These are phyloP conservation scores for Tuber borchii DNA, from an alignment of 495 filamentous ascomycete species.

Conservation along the genomic window DNA sequence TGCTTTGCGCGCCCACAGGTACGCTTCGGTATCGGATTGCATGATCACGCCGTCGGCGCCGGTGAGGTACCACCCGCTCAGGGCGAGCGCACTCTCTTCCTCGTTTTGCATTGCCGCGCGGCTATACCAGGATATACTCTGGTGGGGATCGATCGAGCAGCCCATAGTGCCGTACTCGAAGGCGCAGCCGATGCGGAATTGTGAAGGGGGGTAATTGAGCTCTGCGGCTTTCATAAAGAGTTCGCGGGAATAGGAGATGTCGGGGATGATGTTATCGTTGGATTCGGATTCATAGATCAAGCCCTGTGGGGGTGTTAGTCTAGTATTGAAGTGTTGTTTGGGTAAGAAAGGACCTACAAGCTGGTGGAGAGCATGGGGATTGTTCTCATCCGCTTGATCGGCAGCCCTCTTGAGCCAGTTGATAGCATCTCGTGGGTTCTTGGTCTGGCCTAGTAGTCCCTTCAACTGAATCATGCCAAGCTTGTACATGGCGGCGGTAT, in stretches of 20 bases:
- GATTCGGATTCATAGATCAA: slow-evolving; percentile 69
- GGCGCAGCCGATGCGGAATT: slow-evolving; percentile 78
- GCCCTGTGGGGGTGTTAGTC: slow-evolving; percentile 42
- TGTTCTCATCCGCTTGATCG: slow-evolving; percentile 77
- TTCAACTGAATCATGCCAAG: slow-evolving; percentile 83
- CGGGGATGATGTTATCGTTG: slow-evolving; percentile 66
- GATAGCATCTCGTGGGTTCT: slow-evolving; percentile 75
- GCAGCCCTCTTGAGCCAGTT: slow-evolving; percentile 89
- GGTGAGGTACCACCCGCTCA: slow-evolving; percentile 94
- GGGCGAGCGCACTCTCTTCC: slow-evolving; percentile 84
- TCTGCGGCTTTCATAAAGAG: slow-evolving; percentile 85
- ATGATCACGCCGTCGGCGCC: slow-evolving; percentile 79
- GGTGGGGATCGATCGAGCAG: slow-evolving; percentile 69
- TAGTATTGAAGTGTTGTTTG: background rate
- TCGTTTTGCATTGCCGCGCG: slow-evolving; percentile 87
- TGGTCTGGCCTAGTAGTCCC: slow-evolving; percentile 83
- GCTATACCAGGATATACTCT: slow-evolving; percentile 88
- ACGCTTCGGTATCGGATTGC: slow-evolving; percentile 92
- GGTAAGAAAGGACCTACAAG: slow-evolving; percentile 45
- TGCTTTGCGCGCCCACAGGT: slow-evolving; percentile 93
- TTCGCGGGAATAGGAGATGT: slow-evolving; percentile 68
- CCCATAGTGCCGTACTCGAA: slow-evolving; percentile 87
- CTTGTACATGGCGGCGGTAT: slow-evolving; percentile 95
- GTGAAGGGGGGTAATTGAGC: slow-evolving; percentile 88
- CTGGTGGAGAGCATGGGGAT: slow-evolving; percentile 93